Conservation (phyloP, 768 basidiomycete genomes). For the Trametes villosa region DNA sequence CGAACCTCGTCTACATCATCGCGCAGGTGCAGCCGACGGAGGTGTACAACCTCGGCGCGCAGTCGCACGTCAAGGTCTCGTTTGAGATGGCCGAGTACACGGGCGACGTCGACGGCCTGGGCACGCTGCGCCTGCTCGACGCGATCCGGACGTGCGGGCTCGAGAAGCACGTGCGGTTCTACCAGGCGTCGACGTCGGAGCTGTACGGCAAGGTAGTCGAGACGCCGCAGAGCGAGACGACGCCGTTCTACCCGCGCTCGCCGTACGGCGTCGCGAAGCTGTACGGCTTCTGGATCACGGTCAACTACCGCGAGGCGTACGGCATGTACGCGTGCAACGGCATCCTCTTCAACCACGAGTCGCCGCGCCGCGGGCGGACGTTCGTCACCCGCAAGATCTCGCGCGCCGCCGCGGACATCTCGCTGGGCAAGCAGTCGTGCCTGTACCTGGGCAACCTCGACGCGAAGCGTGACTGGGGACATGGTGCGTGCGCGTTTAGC, state of each 20-base stretch:
- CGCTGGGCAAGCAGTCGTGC: constrained; percentile 84
- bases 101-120: constrained; percentile 94
- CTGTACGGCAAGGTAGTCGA: constrained; percentile 96
- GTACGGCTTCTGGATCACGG: constrained; percentile 88
- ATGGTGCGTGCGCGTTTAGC: constrained; percentile 57
- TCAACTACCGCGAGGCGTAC: constrained; percentile 94
- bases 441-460: constrained; percentile 95
- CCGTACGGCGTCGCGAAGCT: constrained; percentile 97
- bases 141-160: constrained; percentile 95
- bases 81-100: constrained; percentile 99
- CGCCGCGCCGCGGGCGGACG: constrained; percentile 90
- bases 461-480: constrained; percentile 97
- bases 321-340: constrained; percentile 97
- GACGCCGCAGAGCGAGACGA: constrained; percentile 93
- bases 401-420: constrained; percentile 91
- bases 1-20: constrained; percentile 96
- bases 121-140: constrained; percentile 93
- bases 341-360: constrained; percentile 98
- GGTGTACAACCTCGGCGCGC: constrained; percentile 97
- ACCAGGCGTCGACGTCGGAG: constrained; percentile 97
- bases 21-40: constrained; percentile 94
- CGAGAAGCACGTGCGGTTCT: constrained; percentile 92
- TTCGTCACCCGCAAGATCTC: constrained; percentile 97
- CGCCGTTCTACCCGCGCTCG: constrained; percentile 97
- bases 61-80: constrained; percentile 98